phyloP scores from a whole-genome alignment of 352 stramenopile genomes.

The Globisporangium megalacanthum region DNA sequence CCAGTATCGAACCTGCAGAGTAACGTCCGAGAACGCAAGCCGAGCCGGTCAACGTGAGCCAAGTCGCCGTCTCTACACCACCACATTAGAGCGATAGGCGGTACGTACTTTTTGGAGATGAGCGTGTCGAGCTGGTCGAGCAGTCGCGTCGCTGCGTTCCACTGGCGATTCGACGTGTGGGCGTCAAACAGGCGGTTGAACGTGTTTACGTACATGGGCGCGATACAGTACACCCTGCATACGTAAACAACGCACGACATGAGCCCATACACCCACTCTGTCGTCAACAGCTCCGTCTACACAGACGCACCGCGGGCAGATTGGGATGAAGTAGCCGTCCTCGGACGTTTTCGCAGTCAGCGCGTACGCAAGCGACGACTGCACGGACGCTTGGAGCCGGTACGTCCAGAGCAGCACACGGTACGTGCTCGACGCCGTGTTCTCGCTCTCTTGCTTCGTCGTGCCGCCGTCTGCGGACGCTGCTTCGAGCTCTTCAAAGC shows the following conservation, averaged over 20 bases:
- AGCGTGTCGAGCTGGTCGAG: slow-evolving; percentile 58
- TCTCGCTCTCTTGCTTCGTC: slow-evolving; percentile 73
- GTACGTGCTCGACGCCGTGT: slow-evolving; percentile 63
- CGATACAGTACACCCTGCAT: slow-evolving; percentile 68
- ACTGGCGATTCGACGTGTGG: slow-evolving; percentile 51
- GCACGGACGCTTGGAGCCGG: slow-evolving; percentile 64
- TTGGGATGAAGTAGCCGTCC: slow-evolving; percentile 77
- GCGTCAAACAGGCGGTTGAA: slow-evolving; percentile 70
- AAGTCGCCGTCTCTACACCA: not conserved
- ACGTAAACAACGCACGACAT: not conserved
- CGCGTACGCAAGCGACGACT: slow-evolving; percentile 68
- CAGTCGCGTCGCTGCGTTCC: slow-evolving; percentile 68
- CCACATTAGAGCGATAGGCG: not conserved
- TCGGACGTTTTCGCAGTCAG: slow-evolving; percentile 77
- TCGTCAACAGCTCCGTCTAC: too few relatives aligned
- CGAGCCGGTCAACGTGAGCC: not conserved
- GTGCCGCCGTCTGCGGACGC: slow-evolving; percentile 36
- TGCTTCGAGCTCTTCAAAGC: slow-evolving; percentile 68
- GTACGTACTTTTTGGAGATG: slow-evolving; percentile 52
- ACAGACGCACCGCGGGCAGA: slow-evolving; percentile 49
- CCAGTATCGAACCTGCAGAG: slow-evolving; percentile 60
- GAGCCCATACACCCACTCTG: too few relatives aligned
- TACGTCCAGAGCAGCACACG: slow-evolving; percentile 77
- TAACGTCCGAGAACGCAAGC: not conserved
- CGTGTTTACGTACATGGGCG: slow-evolving; percentile 70